phyloP scores from a whole-genome alignment of 2,329 filamentous ascomycete species.

The Blastomyces percursus region DNA sequence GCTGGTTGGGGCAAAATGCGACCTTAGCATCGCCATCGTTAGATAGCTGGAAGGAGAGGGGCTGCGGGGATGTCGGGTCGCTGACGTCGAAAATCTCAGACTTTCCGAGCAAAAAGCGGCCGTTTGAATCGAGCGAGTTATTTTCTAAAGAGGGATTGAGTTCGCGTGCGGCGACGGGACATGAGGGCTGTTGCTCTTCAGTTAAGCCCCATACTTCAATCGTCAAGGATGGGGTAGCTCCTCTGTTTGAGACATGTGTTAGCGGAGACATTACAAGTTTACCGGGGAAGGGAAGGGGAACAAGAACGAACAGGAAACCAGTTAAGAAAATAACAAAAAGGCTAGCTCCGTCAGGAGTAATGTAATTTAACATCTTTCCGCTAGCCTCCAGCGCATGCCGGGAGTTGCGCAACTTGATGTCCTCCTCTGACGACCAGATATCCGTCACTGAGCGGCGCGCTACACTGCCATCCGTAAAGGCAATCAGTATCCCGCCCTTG shows the following conservation, averaged over 20 bases:
- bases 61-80: conserved; percentile 1
- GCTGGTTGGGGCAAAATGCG: conserved; percentile 4
- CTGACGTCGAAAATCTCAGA: conserved; percentile 4
- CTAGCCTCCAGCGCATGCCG: conserved; percentile 3
- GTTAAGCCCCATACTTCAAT: neutral
- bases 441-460: conserved; percentile 1
- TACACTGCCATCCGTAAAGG: neutral
- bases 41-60: neutral
- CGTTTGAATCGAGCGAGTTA: conserved; percentile 1
- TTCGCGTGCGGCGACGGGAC: neutral
- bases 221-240: neutral
- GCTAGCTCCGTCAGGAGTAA: neutral
- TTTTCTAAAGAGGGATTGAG: neutral
- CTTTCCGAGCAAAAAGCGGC: conserved; percentile 1
- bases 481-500: conserved; percentile 3
- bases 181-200: neutral
- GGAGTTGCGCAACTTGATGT: neutral
- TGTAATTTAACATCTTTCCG: conserved; percentile 4
- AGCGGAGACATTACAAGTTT: neutral
- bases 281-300: neutral
- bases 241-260: conserved; percentile 1
- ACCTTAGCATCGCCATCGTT: neutral
- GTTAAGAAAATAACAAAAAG: conserved; percentile 4
- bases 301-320: conserved; percentile 1
- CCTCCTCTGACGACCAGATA: conserved; percentile 4